A percentile compares a stretch with the other conserved stretches of the same genome.
Conservation (phyloP, 768 basidiomycete genomes). For the Mycena galericulata region DNA sequence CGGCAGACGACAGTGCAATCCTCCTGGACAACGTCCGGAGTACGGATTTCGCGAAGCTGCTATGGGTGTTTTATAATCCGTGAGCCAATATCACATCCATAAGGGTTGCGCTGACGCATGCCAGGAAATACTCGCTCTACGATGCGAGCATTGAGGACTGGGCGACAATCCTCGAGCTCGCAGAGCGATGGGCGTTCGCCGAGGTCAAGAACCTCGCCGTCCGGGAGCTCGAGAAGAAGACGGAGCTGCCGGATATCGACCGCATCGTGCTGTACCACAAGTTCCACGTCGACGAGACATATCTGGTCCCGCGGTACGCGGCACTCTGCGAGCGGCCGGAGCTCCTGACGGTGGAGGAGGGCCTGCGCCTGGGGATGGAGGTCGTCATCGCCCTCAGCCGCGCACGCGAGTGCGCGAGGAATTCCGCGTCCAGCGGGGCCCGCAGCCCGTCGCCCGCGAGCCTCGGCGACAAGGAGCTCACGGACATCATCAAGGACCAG, state of each 20-base stretch:
- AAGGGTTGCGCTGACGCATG: background rate
- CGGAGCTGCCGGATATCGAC: slow-evolving; percentile 58
- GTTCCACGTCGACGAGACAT: slow-evolving; percentile 58
- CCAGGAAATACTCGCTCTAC: slow-evolving; percentile 69
- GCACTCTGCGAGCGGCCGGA: slow-evolving; percentile 63
- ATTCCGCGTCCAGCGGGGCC: slow-evolving; percentile 14
- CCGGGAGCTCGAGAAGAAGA: slow-evolving; percentile 67
- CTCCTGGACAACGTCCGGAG: slow-evolving; percentile 54
- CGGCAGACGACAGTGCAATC: slow-evolving; percentile 56
- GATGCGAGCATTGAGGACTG: slow-evolving; percentile 63
- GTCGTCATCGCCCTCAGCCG: slow-evolving; percentile 52
- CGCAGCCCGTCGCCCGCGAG: slow-evolving; percentile 33
- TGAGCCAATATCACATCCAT: slow-evolving; percentile 41
- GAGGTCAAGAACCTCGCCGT: slow-evolving; percentile 70
- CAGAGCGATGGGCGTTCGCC: slow-evolving; percentile 66
- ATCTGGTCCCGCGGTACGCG: slow-evolving; percentile 68
- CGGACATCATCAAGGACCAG: slow-evolving; percentile 49
- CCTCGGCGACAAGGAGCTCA: slow-evolving; percentile 35
- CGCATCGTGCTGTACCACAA: slow-evolving; percentile 68
- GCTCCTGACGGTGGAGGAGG: slow-evolving; percentile 67
- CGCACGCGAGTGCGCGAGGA: slow-evolving; percentile 33
- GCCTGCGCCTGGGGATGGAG: slow-evolving; percentile 63
- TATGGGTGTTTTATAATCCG: slow-evolving; percentile 72
- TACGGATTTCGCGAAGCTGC: slow-evolving; percentile 56
- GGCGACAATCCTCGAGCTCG: slow-evolving; percentile 68